Evolutionary conservation across 306 rosid species (phyloP).

Genomic region (Vigna mungo): DNA sequence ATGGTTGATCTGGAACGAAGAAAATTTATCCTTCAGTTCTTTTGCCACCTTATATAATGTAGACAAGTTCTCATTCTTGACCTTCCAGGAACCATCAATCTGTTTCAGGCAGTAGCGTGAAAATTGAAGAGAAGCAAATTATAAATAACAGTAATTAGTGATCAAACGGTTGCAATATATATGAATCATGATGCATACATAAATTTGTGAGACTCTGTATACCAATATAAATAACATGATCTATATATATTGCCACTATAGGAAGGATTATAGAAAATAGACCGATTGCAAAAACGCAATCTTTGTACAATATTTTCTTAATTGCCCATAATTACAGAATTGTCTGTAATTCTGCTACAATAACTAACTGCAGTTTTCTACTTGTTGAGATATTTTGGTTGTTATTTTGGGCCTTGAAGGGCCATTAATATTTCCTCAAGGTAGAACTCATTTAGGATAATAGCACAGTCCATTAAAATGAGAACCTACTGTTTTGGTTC

Average conservation of each 20-base stretch:
- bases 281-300: neutral
- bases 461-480: neutral
- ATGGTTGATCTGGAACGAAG: conserved; percentile 78
- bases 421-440: conserved; percentile 5
- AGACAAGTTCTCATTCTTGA: conserved; percentile 66
- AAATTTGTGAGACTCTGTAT: neutral
- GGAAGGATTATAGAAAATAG: neutral
- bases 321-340: neutral
- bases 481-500: neutral
- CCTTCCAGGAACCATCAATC: conserved; percentile 92
- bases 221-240: neutral
- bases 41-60: conserved; percentile 68
- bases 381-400: neutral
- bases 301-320: neutral
- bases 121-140: conserved; percentile 30
- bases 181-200: neutral
- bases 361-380: no score
- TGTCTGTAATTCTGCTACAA: neutral
- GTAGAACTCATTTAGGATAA: neutral
- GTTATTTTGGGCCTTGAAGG: neutral
- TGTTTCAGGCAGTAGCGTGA: conserved; percentile 51
- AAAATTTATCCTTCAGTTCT: conserved; percentile 72
- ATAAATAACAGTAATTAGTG: conserved; percentile 25
- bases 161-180: conserved; percentile 1
- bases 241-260: neutral